Base-by-base conservation (phyloP, 768 basidiomycete species). In the Kwoniella sp. region DNA sequence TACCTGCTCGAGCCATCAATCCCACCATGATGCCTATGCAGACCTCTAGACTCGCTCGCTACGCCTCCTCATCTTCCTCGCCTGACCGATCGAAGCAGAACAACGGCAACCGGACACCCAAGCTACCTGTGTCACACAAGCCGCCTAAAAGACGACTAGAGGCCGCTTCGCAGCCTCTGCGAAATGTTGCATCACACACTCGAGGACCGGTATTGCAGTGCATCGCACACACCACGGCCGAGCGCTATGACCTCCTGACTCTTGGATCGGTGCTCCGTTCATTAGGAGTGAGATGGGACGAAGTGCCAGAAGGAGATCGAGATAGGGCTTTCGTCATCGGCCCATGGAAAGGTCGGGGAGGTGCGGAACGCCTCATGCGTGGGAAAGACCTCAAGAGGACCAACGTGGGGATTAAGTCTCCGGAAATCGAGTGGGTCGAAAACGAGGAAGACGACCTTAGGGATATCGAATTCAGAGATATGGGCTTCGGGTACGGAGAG, bases 201-300 rank as follows among this genome's bases (percentile, higher is more conserved):
- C 86, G 90, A 50, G 86, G 90, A 50, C 85, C 87, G 31, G 93
- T 94, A 56, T 85, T 88, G 58, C 83, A 90, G 15, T 88, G 94
- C 12, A 87, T 90, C 61, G 93, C 93, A 0, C 85, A 92, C 58
- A 87, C 92, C 0, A 94, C 93, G 0, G 90, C 92, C 0, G 91
- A 94, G 73, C 86, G 89, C 41, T 95, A 91, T 74, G 77, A 88
- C 37, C 85, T 93, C 2, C 84, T 86, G 1, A 85, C 86, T 23
- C 82, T 94, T 11, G 74, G 73, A 23, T 47, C 62, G n/a, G 67
- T 74, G 22, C 71, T 80, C 30, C 65, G 72, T 12, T 28, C 55
- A 3, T 60, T 75, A 20, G 76, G 75, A 2, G 73, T 80, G 29
- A 58, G 59, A 53, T 80, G 73, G 71, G 71, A 79, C 30, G 75